phyloP scores from a whole-genome alignment of 1,139 yeast species.

The Debaryomyces sp. region DNA sequence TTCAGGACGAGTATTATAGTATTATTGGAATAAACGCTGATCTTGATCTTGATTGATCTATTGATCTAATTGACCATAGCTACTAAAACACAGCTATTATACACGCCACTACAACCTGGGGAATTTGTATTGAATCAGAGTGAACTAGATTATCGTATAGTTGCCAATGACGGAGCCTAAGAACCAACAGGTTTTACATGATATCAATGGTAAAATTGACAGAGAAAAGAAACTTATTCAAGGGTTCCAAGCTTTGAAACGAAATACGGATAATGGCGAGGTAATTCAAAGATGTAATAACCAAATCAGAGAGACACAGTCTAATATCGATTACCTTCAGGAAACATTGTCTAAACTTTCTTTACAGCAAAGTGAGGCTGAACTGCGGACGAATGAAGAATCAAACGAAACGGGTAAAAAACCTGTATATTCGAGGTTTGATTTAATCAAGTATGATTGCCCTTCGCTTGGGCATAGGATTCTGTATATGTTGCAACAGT shows the following conservation, averaged over 20 bases:
- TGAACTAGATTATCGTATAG: not conserved
- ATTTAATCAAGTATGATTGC: slow-evolving; percentile 86
- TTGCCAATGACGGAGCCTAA: slow-evolving; percentile 12
- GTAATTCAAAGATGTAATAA: slow-evolving; percentile 92
- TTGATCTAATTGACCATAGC: not conserved
- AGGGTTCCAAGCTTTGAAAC: slow-evolving; percentile 82
- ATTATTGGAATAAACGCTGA: not conserved
- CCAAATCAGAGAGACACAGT: slow-evolving; percentile 87
- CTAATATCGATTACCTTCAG: slow-evolving; percentile 84
- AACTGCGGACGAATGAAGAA: slow-evolving; percentile 12
- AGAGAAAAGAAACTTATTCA: slow-evolving; percentile 85
- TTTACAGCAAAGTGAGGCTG: slow-evolving; percentile 20
- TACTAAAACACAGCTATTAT: not conserved
- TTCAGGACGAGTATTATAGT: not conserved
- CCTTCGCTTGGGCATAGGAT: slow-evolving; percentile 95
- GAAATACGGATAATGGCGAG: slow-evolving; percentile 72
- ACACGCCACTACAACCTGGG: not conserved
- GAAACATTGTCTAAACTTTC: slow-evolving; percentile 72
- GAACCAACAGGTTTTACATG: slow-evolving; percentile 46
- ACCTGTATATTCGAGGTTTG: slow-evolving; percentile 67
- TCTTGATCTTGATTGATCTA: not conserved
- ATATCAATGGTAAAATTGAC: slow-evolving; percentile 80
- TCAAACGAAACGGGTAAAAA: slow-evolving; percentile 18
- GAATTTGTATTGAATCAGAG: not conserved
- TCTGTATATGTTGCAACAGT: slow-evolving; percentile 91